phyloP scores from a whole-genome alignment of 2,329 filamentous ascomycete species.

The Fusarium sp. region DNA sequence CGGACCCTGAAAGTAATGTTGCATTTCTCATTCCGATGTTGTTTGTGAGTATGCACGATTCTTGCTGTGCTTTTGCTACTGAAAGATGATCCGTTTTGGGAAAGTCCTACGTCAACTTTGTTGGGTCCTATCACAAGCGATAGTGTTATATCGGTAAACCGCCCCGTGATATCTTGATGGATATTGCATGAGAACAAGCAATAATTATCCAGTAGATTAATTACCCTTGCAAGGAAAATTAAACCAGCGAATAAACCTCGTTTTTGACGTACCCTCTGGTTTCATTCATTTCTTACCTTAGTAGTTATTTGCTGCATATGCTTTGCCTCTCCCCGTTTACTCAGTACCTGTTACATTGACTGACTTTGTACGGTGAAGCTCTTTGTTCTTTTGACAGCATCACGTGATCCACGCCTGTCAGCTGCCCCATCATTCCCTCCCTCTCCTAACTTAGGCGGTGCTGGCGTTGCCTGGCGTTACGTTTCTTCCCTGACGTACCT shows the following conservation, averaged over 20 bases:
- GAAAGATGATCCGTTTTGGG: not conserved
- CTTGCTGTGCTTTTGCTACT: not conserved
- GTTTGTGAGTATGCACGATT: not conserved
- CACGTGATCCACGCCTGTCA: conserved; percentile 43
- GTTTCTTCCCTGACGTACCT: conserved; percentile 51
- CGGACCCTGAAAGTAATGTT: not conserved
- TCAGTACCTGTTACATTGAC: not conserved
- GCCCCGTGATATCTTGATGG: not conserved
- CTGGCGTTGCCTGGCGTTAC: conserved; percentile 44
- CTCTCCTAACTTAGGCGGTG: conserved; percentile 29
- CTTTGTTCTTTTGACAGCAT: conserved; percentile 15
- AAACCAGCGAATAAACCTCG: not conserved
- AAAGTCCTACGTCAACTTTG: not conserved
- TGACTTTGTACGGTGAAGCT: no score
- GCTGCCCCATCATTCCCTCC: conserved; percentile 37
- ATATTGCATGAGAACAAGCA: not conserved
- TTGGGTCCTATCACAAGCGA: not conserved
- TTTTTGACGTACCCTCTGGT: not conserved
- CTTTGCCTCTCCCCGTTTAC: conserved; percentile 1
- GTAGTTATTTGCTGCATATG: not conserved
- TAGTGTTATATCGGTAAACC: conserved; percentile 1
- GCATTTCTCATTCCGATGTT: conserved; percentile 1
- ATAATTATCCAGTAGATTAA: not conserved
- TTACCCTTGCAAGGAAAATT: not conserved
- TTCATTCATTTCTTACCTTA: not conserved